Evolutionary conservation across 208 protist genomes (phyloP).

Genomic region (Trypanosoma scelopori): DNA sequence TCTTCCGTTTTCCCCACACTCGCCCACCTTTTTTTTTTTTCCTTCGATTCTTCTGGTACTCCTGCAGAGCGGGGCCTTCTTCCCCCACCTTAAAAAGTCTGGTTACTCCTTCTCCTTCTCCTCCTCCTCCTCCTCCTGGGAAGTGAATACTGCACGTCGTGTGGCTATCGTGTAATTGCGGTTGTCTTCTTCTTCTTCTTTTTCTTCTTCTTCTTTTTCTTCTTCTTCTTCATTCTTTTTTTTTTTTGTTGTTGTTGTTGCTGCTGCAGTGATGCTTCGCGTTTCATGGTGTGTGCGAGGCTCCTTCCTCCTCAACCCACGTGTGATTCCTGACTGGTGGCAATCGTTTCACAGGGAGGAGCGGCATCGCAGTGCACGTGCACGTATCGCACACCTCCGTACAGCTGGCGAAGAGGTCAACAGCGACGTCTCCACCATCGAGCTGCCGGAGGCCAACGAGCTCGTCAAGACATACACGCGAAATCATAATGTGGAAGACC

Average conservation of each 20-base stretch:
- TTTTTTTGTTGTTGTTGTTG: background rate
- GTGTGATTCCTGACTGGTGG: constrained; percentile 80
- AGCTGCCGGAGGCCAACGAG: constrained; percentile 52
- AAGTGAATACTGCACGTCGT: background rate
- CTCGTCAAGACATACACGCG: constrained; percentile 66
- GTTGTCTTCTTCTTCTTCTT: constrained; percentile 15
- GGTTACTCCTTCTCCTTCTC: background rate
- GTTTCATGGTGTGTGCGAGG: constrained; percentile 12
- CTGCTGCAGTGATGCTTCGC: constrained; percentile 11
- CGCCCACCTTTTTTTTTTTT: constrained; percentile 20
- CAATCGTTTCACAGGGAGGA: constrained; percentile 78
- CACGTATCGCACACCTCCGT: constrained; percentile 38
- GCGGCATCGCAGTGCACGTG: constrained; percentile 45
- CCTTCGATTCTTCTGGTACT: constrained; percentile 11
- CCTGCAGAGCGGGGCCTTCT: background rate
- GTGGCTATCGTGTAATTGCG: background rate
- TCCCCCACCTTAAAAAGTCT: background rate
- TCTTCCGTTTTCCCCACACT: constrained; percentile 7
- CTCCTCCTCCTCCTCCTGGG: background rate
- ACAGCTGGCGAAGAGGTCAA: constrained; percentile 6
- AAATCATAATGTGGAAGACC: constrained; percentile 64
- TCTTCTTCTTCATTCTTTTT: background rate
- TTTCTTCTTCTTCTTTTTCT: constrained; percentile 15
- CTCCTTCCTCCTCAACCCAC: constrained; percentile 48
- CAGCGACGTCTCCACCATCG: constrained; percentile 8